phyloP scores from a whole-genome alignment of 2,329 filamentous ascomycete genomes.

The Colletotrichum abscissum region DNA sequence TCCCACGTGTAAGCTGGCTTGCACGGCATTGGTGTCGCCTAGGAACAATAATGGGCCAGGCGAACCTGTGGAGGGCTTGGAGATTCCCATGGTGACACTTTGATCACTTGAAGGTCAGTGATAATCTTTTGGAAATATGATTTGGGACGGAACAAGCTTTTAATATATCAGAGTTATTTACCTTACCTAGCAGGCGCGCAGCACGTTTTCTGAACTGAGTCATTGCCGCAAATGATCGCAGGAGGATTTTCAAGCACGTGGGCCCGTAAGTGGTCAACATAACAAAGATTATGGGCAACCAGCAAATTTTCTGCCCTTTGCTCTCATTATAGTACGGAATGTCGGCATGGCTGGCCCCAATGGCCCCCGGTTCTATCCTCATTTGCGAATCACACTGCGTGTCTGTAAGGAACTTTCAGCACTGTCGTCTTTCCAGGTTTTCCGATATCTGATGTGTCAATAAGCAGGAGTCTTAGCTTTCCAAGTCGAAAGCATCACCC shows the following conservation, averaged over 20 bases:
- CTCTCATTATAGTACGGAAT: too few species aligned
- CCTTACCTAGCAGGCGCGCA: not conserved
- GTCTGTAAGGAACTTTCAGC: not conserved
- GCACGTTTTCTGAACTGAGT: not conserved
- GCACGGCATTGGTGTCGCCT: not conserved
- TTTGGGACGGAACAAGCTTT: not conserved
- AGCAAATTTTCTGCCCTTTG: not conserved
- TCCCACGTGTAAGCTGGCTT: not conserved
- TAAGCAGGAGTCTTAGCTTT: not conserved
- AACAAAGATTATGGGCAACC: too few species aligned
- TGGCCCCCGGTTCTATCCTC: rapidly evolving
- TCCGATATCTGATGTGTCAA: not conserved
- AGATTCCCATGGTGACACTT: not conserved
- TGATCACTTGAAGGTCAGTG: too few species aligned
- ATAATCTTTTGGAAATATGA: not conserved
- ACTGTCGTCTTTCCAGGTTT: not conserved
- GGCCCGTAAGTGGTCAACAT: not conserved
- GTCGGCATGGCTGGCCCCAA: not conserved
- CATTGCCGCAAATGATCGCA: not conserved
- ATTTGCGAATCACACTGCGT: not conserved
- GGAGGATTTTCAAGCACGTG: constrained; percentile 3
- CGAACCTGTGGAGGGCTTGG: not conserved
- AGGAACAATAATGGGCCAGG: not conserved
- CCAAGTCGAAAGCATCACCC: not conserved
- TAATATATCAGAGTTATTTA: not conserved